phyloP scores from a whole-genome alignment of 768 basidiomycete genomes.

The Lactarius vividus region DNA sequence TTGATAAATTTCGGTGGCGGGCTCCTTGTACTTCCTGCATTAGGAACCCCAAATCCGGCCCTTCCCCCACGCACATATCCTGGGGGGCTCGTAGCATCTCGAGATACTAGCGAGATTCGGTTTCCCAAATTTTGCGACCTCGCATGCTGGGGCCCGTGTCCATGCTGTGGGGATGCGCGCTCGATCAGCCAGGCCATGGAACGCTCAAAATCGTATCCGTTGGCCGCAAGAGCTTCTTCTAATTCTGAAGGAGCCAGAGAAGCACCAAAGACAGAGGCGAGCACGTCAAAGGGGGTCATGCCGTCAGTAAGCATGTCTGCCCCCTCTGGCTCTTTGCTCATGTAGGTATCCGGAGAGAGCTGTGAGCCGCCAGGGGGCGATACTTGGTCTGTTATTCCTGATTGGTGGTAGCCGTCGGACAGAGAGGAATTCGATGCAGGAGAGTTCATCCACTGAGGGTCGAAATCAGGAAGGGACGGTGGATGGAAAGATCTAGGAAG shows the following conservation, averaged over 20 bases:
- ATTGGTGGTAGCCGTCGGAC: slow-evolving; percentile 47
- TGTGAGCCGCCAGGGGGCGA: slow-evolving; percentile 20
- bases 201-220: slow-evolving; percentile 92
- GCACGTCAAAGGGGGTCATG: slow-evolving; percentile 97
- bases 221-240: slow-evolving; percentile 85
- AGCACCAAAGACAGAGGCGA: slow-evolving; percentile 90
- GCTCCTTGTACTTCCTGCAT: slow-evolving; percentile 30
- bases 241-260: slow-evolving; percentile 87
- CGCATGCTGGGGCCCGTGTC: slow-evolving; percentile 39
- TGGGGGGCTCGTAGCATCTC: slow-evolving; percentile 42
- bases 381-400: slow-evolving; percentile 26
- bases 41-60: slow-evolving; percentile 34
- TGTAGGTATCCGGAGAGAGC: slow-evolving; percentile 24
- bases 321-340: slow-evolving; percentile 47
- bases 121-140: slow-evolving; percentile 63
- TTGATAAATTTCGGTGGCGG: slow-evolving; percentile 43
- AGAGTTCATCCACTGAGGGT: slow-evolving; percentile 53
- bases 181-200: slow-evolving; percentile 96
- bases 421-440: slow-evolving; percentile 49
- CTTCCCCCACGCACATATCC: slow-evolving; percentile 43
- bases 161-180: slow-evolving; percentile 50
- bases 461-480: slow-evolving; percentile 61
- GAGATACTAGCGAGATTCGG: slow-evolving; percentile 63
- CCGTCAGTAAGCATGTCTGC: slow-evolving; percentile 74
- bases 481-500: slow-evolving; percentile 60